Percentiles rank a stretch among this genome's conserved stretches.
Conservation (phyloP, 2,329 filamentous ascomycete species). For the Truncatella angustata region DNA sequence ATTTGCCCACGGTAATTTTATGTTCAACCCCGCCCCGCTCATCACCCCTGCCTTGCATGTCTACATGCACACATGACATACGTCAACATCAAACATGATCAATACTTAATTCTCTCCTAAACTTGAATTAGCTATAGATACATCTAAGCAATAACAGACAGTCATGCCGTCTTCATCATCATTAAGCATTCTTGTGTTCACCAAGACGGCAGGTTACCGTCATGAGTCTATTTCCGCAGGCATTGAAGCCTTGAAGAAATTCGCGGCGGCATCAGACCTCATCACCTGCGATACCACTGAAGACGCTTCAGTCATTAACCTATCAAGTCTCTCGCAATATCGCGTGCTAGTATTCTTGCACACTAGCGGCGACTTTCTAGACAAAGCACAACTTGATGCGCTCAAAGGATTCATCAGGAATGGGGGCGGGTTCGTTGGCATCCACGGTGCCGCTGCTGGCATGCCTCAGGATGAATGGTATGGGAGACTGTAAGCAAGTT, state of each 20-base stretch:
- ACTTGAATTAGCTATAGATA: no score
- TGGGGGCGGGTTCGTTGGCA: constrained; percentile 37
- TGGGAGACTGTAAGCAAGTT: constrained; percentile 30
- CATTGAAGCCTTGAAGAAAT: constrained; percentile 28
- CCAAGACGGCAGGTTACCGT: constrained; percentile 35
- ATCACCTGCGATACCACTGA: constrained; percentile 35
- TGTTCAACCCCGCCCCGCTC: no score
- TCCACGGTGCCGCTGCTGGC: constrained; percentile 37
- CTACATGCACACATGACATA: no score
- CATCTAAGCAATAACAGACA: no score
- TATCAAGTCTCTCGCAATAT: constrained; percentile 28
- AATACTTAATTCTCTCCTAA: no score
- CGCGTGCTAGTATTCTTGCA: constrained; percentile 37
- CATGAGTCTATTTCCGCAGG: constrained; percentile 38
- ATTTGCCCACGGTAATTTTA: no score
- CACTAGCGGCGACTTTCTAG: constrained; percentile 36
- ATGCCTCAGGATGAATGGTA: constrained; percentile 35
- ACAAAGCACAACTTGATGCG: constrained; percentile 27
- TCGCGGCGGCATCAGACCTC: constrained; percentile 21
- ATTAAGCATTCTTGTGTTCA: constrained; percentile 37
- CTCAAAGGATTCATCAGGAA: constrained; percentile 30
- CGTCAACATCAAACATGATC: no score
- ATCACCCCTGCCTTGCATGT: no score
- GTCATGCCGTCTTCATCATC: not conserved
- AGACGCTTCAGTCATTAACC: constrained; percentile 31